Base-by-base conservation (phyloP, 2,329 filamentous ascomycete genomes). In the Nigrograna mackinnonii region DNA sequence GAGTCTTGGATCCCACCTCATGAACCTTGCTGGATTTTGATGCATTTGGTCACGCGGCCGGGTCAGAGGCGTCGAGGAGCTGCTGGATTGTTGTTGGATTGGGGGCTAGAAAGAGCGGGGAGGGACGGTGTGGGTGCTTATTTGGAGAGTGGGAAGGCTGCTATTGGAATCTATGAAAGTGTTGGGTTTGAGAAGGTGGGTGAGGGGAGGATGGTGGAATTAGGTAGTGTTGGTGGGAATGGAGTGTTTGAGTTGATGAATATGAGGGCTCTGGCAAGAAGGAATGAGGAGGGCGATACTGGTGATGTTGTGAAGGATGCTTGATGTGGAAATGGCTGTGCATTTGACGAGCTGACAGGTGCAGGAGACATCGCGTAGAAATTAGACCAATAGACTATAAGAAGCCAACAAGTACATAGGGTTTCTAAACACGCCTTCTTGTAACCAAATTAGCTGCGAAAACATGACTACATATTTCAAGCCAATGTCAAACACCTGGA, bases 111-210 rank as follows among this genome's bases (percentile, higher is more conserved):
- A 31, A 46, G 59, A 41, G 67, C 67, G 18, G 68, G 72, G 48
- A 47, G 54, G 43, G 39, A 61, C 33, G 57, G 64, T 0, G 17
- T 73, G 17, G 55, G 57, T 18, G 51, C 52, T 2, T 72, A 66
- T 45, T 45, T 73, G 16, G 70, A 72, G 44, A 59, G 61, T 7
- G 64, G 57, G 24, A 54, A 60, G n/a, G 55, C 58, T 42, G 70
- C 68, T 0, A 56, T 55, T 24, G 55, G 55, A 13, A 39, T 72
- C 21, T 72, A 73, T 43, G 55, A 52, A 41, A 48, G 54, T 22
- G 34, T 41, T 17, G 47, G 47, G n/a, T 52, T 50, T 38, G 34
- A 28, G 18, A 33, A 41, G 26, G 22, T 45, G 6, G 43, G 43
- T 4, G 43, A 45, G 12, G 14, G 11, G 11, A 28, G 24, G 14